phyloP scores from a whole-genome alignment of 352 stramenopile genomes.

The Plasmopara viticola region DNA sequence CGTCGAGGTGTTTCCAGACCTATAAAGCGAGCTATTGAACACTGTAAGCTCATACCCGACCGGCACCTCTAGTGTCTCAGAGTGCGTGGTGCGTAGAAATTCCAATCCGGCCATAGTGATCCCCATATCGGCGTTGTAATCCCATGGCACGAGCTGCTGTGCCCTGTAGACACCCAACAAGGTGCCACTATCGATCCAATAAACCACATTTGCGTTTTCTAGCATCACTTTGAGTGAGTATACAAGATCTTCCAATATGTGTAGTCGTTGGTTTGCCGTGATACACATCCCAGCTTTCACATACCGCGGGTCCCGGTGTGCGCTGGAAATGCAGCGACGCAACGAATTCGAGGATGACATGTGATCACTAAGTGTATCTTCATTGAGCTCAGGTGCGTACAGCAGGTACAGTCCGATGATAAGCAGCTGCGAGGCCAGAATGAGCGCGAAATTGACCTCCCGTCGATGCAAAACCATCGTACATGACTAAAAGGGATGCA shows the following conservation, averaged over 20 bases:
- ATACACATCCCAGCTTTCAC: conserved; percentile 29
- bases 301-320: conserved; percentile 33
- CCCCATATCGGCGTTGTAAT: conserved; percentile 44
- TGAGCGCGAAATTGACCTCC: conserved; percentile 25
- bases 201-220: conserved; percentile 28
- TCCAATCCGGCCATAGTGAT: conserved; percentile 23
- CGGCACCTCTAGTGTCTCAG: conserved; percentile 19
- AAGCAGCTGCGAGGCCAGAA: conserved; percentile 30
- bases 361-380: conserved; percentile 7
- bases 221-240: conserved; percentile 31
- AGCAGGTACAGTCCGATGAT: conserved; percentile 36
- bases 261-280: conserved; percentile 26
- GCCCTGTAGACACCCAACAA: conserved; percentile 46
- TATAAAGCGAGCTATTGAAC: conserved; percentile 34
- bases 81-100: conserved; percentile 13
- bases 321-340: conserved; percentile 31
- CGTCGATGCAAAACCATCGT: conserved; percentile 3
- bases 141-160: conserved; percentile 39
- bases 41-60: conserved; percentile 40
- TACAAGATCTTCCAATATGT: conserved; percentile 32
- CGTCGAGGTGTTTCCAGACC: conserved; percentile 17
- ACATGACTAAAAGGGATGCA: not conserved
- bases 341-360: conserved; percentile 20
- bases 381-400: conserved; percentile 18
- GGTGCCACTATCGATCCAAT: conserved; percentile 54